Evolutionary conservation across 73 alveolate species (phyloP).

Genomic region (Tetrahymena elliotti): DNA sequence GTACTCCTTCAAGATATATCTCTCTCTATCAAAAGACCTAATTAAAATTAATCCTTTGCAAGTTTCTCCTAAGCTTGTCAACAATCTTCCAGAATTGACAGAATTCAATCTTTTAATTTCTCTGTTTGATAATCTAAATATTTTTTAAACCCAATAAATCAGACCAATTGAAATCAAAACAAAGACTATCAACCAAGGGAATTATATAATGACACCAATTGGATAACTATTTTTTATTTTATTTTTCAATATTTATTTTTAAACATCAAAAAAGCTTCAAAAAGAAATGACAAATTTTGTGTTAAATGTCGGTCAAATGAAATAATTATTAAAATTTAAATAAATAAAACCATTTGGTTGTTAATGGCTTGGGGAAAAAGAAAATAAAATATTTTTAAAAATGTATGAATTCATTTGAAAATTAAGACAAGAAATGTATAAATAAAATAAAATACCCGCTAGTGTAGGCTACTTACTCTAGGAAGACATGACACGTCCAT

Average conservation of each 20-base stretch:
- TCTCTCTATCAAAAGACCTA: constrained; percentile 13
- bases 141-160: background rate
- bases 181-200: constrained; percentile 22
- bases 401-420: too few relatives aligned
- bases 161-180: background rate
- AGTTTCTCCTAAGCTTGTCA: constrained; percentile 24
- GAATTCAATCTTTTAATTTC: constrained; percentile 37
- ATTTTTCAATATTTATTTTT: too few relatives aligned
- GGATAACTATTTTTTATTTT: constrained; percentile 1
- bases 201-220: constrained; percentile 8
- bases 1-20: constrained; percentile 7
- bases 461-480: constrained; percentile 2
- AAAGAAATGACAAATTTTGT: too few relatives aligned
- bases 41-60: constrained; percentile 11
- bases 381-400: too few relatives aligned
- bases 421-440: too few relatives aligned
- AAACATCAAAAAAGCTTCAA: too few relatives aligned
- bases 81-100: constrained; percentile 18
- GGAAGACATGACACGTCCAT: constrained; percentile 8
- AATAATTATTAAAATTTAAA: too few relatives aligned
- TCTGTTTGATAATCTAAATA: constrained; percentile 23
- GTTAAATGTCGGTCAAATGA: too few relatives aligned
- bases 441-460: background rate
- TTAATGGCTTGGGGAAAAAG: too few relatives aligned
- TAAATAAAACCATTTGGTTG: too few relatives aligned